Base-by-base conservation (phyloP, 495 filamentous ascomycete genomes). In the Mytilinidion resinicola region DNA sequence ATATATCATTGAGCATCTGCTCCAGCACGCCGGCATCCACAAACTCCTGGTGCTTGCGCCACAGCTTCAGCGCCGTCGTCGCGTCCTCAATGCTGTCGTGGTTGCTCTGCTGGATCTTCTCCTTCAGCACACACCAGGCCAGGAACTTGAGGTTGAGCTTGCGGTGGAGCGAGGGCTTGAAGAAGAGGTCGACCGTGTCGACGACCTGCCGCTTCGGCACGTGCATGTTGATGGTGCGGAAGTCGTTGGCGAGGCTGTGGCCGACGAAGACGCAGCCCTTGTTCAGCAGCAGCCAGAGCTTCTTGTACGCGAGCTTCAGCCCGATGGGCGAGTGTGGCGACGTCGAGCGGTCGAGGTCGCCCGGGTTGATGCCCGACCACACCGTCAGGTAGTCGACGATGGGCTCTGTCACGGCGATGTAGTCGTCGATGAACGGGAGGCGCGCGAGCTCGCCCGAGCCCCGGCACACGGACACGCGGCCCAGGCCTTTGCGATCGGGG, bases 21-120 rank as follows among this genome's bases (percentile, higher is more conserved):
- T 89, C 82, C 41, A 95, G 76, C 14, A 95, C 82, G 1, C 92
- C 93, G 0, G 87, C 89, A 61, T 92, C 90, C 15, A 84, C 75
- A 61, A 89, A 96, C 72, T 97, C 91, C 53, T 85, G 79, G 68
- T 90, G 96, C 70, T 96, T 96, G 33, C 86, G 79, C 77, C 92
- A 97, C 4, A 99, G 78, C 67, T 86, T 86, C 15, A 97, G 77
- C 7, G 95, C 92, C 49, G 92, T 93, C 19, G 84, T 79, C 6
- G 93, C 91, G 66, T 99, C 93, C 69, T 96, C 93, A 56, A 96
- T 91, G 0, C 83, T 88, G 69, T 99, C 95, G 68, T 99, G 93
- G 9, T 83, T 89, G 53, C 86, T 85, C 57, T 85, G 80, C 73
- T 99, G 93, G 59, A 99, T 96, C 59, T 88, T 85, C 69, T 96